phyloP scores from a whole-genome alignment of 805 yeast genomes.

The Candida endomychidarum region DNA sequence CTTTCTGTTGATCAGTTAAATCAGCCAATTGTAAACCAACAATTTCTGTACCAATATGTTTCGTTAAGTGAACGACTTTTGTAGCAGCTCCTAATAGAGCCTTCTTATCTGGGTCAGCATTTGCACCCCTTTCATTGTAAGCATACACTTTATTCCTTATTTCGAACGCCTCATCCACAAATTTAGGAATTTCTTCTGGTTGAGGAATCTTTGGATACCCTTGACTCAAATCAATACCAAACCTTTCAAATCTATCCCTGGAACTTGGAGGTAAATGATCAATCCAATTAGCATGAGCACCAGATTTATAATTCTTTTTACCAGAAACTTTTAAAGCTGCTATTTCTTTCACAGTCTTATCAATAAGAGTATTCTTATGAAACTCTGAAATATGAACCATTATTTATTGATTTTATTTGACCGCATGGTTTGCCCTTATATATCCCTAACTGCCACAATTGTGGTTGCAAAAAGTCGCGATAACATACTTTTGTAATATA shows the following conservation, averaged over 20 bases:
- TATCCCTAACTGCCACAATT: conserved; percentile 2
- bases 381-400: conserved; percentile 15
- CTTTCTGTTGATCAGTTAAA: conserved; percentile 26
- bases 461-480: conserved; percentile 7
- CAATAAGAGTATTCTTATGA: conserved; percentile 3
- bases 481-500: no score
- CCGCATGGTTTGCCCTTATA: not conserved
- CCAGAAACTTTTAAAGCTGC: conserved; percentile 13
- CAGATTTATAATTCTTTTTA: not conserved
- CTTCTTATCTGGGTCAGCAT: conserved; percentile 35
- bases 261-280: conserved; percentile 24
- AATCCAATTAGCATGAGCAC: conserved; percentile 14
- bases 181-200: conserved; percentile 24
- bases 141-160: conserved; percentile 24
- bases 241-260: conserved; percentile 23
- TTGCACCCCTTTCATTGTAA: conserved; percentile 27
- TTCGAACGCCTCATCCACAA: conserved; percentile 28
- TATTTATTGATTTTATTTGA: not conserved
- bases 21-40: conserved; percentile 30
- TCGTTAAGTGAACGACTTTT: conserved; percentile 26
- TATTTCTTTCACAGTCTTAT: conserved; percentile 14
- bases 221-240: conserved; percentile 24
- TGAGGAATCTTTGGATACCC: conserved; percentile 29
- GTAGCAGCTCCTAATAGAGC: conserved; percentile 29
- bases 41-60: conserved; percentile 30